These are phyloP conservation scores for Cyberlindnera sargentensis DNA, from an alignment of 805 yeast species.

Conservation along the genomic window DNA sequence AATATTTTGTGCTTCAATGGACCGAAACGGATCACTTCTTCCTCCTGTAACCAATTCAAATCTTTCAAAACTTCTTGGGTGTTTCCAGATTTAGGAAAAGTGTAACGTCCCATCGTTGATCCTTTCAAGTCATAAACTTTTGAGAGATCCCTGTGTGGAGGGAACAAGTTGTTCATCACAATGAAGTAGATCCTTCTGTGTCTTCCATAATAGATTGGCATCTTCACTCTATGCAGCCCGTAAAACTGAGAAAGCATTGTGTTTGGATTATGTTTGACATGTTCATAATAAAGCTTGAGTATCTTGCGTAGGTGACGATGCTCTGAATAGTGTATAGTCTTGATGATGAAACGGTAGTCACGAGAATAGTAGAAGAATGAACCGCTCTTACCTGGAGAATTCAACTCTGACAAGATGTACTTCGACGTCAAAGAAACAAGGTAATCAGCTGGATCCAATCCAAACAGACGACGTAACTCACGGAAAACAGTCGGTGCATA, in stretches of 20 bases:
- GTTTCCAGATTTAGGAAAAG: constrained; percentile 29
- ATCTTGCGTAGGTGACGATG: constrained; percentile 75
- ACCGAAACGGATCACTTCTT: constrained; percentile 65
- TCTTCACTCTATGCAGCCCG: constrained; percentile 88
- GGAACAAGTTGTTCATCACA: constrained; percentile 95
- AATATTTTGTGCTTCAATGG: constrained; percentile 57
- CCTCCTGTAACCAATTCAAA: constrained; percentile 73
- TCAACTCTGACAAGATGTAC: constrained; percentile 83
- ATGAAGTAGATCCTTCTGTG: constrained; percentile 81
- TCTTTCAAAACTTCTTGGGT: constrained; percentile 63
- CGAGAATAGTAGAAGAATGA: constrained; percentile 92
- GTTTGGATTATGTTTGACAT: constrained; percentile 77
- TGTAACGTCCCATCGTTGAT: constrained; percentile 75
- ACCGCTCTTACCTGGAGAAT: constrained; percentile 96
- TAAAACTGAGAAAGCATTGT: constrained; percentile 93
- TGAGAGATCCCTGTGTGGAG: constrained; percentile 85
- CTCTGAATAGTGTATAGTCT: constrained; percentile 91
- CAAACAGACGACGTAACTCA: constrained; percentile 71
- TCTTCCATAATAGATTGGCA: constrained; percentile 49
- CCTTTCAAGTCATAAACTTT: constrained; percentile 89
- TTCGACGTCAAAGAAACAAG: constrained; percentile 87
- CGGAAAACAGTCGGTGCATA: constrained; percentile 93
- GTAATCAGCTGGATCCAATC: constrained; percentile 94
- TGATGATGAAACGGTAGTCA: constrained; percentile 90
- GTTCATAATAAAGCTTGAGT: constrained; percentile 68